Base-by-base conservation (phyloP, 768 basidiomycete species). In the Hericium alpestre region DNA sequence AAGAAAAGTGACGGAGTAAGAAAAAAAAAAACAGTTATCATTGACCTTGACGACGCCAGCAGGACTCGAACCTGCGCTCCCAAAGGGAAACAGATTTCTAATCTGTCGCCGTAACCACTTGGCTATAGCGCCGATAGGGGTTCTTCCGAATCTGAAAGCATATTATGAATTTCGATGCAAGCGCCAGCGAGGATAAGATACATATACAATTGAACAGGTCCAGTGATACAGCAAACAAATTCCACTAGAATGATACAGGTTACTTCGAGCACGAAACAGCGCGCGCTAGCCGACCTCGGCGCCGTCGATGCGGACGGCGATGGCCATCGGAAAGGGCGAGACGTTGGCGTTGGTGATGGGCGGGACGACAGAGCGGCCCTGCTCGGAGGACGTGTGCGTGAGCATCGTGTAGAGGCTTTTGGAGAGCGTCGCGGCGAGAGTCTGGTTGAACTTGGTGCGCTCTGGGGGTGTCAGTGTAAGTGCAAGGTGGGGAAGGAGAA, bases 281-380 rank as follows among this genome's bases (percentile, higher is more conserved):
- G 25, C 32, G 32, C 32, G 32, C 32, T 43, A 77, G 2, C 73
- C 78, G 18, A 88, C 72, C 65, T 88, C 86, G 15, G 77, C 66
- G 10, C 84, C 86, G 4, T 83, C 87, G 27, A 90, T 74, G 58
- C 76, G 83, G 51, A 90, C 87, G 4, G 70, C 65, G 39, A 92
- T 80, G 59, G 80, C 80, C 39, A 89, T 76, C 1, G 90, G 90
- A 64, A 92, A 92, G 0, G 90, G 90, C 0, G 89, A 90, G 46
- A 91, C 87, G 7, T 65, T 58, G 2, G 27, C 81, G 57, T 87
- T 82, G n/a, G 86, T 88, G 56, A 92, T 92, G 5, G 82, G 78
- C 3, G 90, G 90, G 8, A 92, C 90, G 0, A 79, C 84, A 0
- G 78, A 74, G 3, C 90, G 79, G 3, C 90, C 90, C 11, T 74